phyloP scores from a whole-genome alignment of 371 early-diverging fungal genomes.

The Parasitella parasitica region DNA sequence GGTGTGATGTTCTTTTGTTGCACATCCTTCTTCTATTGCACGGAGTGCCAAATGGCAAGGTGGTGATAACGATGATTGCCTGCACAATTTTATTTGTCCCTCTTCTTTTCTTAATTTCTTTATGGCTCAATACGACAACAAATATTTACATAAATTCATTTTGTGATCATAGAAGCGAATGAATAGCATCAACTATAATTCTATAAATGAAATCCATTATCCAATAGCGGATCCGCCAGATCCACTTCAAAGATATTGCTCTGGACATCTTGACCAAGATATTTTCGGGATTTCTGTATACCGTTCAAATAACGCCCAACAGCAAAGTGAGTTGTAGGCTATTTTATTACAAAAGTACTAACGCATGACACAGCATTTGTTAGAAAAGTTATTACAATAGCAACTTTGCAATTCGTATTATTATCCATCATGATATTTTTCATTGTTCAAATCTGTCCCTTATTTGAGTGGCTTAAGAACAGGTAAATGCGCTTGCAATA shows the following conservation, averaged over 20 bases:
- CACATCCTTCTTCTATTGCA: too few species aligned
- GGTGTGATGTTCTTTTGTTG: neutral
- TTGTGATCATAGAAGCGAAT: neutral
- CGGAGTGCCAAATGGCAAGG: neutral
- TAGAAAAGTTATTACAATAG: constrained; percentile 19
- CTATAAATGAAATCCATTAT: constrained; percentile 11
- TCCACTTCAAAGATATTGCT: constrained; percentile 22
- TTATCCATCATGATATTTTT: constrained; percentile 19
- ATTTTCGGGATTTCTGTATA: constrained; percentile 27
- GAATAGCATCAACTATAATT: constrained; percentile 3
- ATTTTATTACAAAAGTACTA: neutral
- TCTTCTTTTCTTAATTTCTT: neutral
- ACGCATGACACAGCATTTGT: constrained; percentile 8
- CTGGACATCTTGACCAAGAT: constrained; percentile 24
- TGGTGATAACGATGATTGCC: neutral
- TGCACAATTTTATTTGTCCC: neutral
- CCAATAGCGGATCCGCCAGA: constrained; percentile 13
- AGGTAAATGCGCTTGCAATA: constrained; percentile 3
- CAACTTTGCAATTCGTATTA: constrained; percentile 64
- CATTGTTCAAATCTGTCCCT: constrained; percentile 15
- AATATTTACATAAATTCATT: neutral
- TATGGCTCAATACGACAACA: neutral
- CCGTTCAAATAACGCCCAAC: constrained; percentile 15
- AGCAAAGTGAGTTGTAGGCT: constrained; percentile 12
- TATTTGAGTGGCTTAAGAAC: constrained; percentile 22